Conservation (phyloP, 257 asterid species). For the Perilla frutescens region DNA sequence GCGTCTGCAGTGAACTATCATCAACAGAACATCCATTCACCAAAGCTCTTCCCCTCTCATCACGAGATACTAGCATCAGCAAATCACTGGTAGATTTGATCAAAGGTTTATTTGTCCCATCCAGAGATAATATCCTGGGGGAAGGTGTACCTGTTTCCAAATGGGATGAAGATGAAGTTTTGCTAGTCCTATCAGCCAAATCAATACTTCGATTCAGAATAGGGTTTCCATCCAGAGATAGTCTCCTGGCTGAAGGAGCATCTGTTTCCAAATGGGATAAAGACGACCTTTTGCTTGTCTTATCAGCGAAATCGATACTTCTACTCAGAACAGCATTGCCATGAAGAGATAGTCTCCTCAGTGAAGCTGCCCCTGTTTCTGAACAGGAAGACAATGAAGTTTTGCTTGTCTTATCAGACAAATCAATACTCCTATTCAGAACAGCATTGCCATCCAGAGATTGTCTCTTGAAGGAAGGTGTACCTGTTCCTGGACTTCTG, state of each 20-base stretch:
- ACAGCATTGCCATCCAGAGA: conserved; percentile 58
- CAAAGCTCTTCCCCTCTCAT: conserved; percentile 45
- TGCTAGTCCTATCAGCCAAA: conserved; percentile 57
- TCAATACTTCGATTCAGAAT: conserved; percentile 31
- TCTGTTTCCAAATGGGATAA: conserved; percentile 43
- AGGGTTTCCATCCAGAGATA: conserved; percentile 59
- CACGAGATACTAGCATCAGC: conserved; percentile 47
- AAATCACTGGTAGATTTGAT: conserved; percentile 71
- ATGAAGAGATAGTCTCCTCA: conserved; percentile 68
- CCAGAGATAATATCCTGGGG: conserved; percentile 67
- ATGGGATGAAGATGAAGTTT: conserved; percentile 45
- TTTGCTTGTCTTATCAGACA: conserved; percentile 53
- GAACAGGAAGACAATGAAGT: conserved; percentile 44
- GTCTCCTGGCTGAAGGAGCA: conserved; percentile 57
- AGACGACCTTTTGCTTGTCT: conserved; percentile 44
- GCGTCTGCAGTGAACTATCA: conserved; percentile 51
- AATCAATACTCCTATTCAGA: conserved; percentile 37
- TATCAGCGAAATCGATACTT: conserved; percentile 57
- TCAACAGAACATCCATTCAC: conserved; percentile 45
- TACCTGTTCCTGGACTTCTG: conserved; percentile 42
- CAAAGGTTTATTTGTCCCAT: conserved; percentile 57
- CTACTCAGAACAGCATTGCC: conserved; percentile 33
- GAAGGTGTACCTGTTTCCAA: conserved; percentile 53
- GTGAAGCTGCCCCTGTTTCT: conserved; percentile 48
- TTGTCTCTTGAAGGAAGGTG: conserved; percentile 59